A percentile compares a stretch with the other conserved stretches of the same genome.
These are phyloP conservation scores for Rosa persica DNA, from an alignment of 306 rosid genomes.

Conservation along the genomic window DNA sequence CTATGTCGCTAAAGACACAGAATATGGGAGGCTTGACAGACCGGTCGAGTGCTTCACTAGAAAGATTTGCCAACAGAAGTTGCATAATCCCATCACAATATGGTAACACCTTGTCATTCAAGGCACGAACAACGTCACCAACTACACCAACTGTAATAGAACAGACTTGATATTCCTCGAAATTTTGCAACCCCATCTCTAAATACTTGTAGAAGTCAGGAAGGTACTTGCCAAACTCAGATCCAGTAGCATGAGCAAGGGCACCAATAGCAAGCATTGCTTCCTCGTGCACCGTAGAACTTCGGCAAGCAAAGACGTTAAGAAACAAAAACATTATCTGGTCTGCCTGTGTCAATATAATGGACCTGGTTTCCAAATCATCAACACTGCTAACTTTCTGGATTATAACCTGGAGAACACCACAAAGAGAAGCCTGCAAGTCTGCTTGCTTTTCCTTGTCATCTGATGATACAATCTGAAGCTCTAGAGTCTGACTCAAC, in stretches of 20 bases:
- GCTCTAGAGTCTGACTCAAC: conserved; percentile 35
- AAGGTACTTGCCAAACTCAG: conserved; percentile 32
- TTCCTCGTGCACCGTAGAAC: conserved; percentile 45
- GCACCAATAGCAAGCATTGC: conserved; percentile 48
- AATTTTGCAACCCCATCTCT: conserved; percentile 45
- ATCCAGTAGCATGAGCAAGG: conserved; percentile 38
- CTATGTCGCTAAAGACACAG: conserved; percentile 39
- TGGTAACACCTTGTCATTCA: conserved; percentile 35
- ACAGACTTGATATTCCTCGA: conserved; percentile 40
- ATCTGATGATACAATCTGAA: conserved; percentile 31
- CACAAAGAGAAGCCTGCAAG: conserved; percentile 42
- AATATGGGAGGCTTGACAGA: conserved; percentile 45
- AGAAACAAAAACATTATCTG: conserved; percentile 37
- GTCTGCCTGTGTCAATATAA: conserved; percentile 31
- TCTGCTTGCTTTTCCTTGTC: conserved; percentile 45
- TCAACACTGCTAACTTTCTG: conserved; percentile 36
- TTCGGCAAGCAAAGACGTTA: conserved; percentile 42
- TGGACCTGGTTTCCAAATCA: conserved; percentile 15
- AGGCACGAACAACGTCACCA: conserved; percentile 35
- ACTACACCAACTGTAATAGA: conserved; percentile 43
- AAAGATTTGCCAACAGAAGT: conserved; percentile 27
- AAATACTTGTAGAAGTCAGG: conserved; percentile 32
- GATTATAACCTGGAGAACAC: conserved; percentile 42
- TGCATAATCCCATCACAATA: conserved; percentile 38
- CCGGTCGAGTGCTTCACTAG: conserved; percentile 30